Evolutionary conservation across 805 yeast species (phyloP).

Genomic region (Starmerella cellae): DNA sequence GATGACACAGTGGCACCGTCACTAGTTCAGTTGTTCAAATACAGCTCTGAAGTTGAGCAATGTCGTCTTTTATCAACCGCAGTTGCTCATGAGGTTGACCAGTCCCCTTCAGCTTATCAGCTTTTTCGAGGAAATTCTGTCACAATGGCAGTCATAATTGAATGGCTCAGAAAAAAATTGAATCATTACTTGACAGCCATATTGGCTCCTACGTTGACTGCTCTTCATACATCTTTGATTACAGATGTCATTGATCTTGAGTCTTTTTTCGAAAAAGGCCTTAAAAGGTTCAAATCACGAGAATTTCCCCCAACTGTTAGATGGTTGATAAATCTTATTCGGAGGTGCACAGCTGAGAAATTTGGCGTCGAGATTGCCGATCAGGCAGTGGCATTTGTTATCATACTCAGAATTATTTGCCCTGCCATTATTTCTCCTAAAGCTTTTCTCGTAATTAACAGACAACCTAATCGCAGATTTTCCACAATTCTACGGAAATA

Average conservation of each 20-base stretch:
- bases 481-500: conserved; percentile 1
- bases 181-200: neutral
- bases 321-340: neutral
- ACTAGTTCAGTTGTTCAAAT: conserved; percentile 1
- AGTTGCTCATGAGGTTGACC: conserved; percentile 1
- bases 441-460: neutral
- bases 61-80: conserved; percentile 1
- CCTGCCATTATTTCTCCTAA: conserved; percentile 6
- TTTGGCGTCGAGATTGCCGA: conserved; percentile 1
- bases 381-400: neutral
- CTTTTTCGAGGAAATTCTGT: conserved; percentile 6
- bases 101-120: neutral
- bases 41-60: neutral
- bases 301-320: neutral
- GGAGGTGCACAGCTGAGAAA: neutral
- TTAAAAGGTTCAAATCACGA: neutral
- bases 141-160: conserved; percentile 3
- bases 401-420: conserved; percentile 4
- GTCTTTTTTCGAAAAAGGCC: neutral
- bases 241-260: neutral
- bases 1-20: neutral
- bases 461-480: conserved; percentile 4
- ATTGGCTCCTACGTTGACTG: neutral
- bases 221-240: conserved; percentile 1
- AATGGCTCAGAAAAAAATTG: neutral